Base-by-base conservation (phyloP, 2,329 filamentous ascomycete species). In the Sporothrix pseudoabietina region DNA sequence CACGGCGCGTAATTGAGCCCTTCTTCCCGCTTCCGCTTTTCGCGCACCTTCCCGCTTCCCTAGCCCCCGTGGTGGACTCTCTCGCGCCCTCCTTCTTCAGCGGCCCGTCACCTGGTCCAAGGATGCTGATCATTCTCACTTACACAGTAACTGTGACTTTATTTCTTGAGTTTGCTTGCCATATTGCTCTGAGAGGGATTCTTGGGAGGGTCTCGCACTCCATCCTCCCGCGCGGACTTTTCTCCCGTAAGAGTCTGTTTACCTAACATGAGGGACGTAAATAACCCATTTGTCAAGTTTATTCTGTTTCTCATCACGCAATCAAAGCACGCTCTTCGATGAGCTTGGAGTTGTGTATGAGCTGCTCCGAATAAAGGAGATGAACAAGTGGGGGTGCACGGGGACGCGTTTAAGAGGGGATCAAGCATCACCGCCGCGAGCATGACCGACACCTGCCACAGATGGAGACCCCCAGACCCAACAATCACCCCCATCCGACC, bases 31-130 rank as follows among this genome's bases (percentile, higher is more conserved):
- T 66, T 66, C 41, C 39, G 61, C 61, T 7, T 47, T 9, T 66
- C 32, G 59, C 61, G 61, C 61, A n/a, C 41, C 61, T n/a, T 66
- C 61, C 61, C 61, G 61, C 61, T 65, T 66, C 39, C 59, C 61
- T 66, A 66, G 61, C 22, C 61, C 57, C 57, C 57, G 57, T 4
- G 32, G 32, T 41, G 57, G 19, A 49, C 44, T 49, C 44, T 26
- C 9, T 9, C 1, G 22, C 26, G 6, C n/a, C 8, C 30, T 55
- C 52, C 52, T 30, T n/a, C 61, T n/a, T 41, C 39, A 47, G 39
- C 39, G 61, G 61, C 39, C 61, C 61, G 39, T 66, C 61, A 66
- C 61, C 61, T 66, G 61, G 39, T 47, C 59, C 22, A 22, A 49
- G 44, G 44, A 22, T 44, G 61, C 16, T 30, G 61, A 66, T 47